A percentile compares a stretch with the other conserved stretches of the same genome.
Conservation (phyloP, 805 yeast genomes). For the Starmera quercuum region DNA sequence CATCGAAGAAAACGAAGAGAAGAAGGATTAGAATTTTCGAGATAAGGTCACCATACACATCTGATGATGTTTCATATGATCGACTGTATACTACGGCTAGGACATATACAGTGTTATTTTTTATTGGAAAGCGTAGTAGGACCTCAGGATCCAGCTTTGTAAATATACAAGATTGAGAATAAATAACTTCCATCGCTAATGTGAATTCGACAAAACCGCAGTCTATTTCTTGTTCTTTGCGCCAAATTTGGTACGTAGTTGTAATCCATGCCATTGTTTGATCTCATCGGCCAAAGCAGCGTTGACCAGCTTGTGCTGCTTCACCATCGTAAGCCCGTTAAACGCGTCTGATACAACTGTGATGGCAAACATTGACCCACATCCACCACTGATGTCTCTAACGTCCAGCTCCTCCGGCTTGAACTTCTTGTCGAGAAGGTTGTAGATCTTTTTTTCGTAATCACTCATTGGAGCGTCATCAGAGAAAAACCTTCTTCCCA, state of each 20-base stretch:
- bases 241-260: constrained; percentile 71
- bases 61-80: too few species aligned
- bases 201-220: too few species aligned
- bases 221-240: too few species aligned
- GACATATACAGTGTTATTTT: too few species aligned
- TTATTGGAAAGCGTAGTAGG: not conserved
- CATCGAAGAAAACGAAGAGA: constrained; percentile 40
- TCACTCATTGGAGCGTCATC: constrained; percentile 26
- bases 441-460: constrained; percentile 58
- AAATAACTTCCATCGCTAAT: too few species aligned
- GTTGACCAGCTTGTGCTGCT: constrained; percentile 90
- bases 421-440: constrained; percentile 46
- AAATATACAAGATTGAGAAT: not conserved
- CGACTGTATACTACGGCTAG: too few species aligned
- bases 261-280: constrained; percentile 90
- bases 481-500: not conserved
- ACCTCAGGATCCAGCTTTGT: not conserved
- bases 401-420: constrained; percentile 60
- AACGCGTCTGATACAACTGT: constrained; percentile 64
- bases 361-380: constrained; percentile 97
- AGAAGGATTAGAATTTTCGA: too few species aligned
- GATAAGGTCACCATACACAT: too few species aligned
- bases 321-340: constrained; percentile 75
- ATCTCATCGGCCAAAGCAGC: constrained; percentile 77
- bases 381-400: constrained; percentile 85